Base-by-base conservation (phyloP, 768 basidiomycete genomes). In the Boletus coccyginus region DNA sequence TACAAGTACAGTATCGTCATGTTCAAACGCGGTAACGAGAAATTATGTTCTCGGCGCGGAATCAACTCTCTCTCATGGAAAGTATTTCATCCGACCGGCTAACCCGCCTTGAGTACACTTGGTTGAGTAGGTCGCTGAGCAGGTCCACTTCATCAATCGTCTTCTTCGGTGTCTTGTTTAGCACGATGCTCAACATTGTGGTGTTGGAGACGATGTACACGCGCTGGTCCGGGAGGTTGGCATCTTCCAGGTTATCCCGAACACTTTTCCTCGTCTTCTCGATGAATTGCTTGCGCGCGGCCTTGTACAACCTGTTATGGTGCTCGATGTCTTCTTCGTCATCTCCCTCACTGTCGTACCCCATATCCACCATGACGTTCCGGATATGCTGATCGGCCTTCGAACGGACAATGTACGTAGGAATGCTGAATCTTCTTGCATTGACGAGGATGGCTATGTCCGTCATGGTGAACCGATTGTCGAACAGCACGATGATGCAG, bases 131-230 rank as follows among this genome's bases (percentile, higher is more conserved):
- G 27, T 57, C 53, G 13, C 33, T 48, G 12, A 57, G 14, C 1
- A 57, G 19, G 17, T 55, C 53, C 4, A 43, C 46, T 9, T 57
- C 56, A n/a, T 57, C 53, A 7, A 57, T 57, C 17, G 33, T 11
- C 17, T 44, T 55, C 46, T 32, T 57, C 33, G 56, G 53, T 12
- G 19, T 33, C 56, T 27, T 56, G 9, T 48, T 56, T 35, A 24
- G 35, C 40, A 68, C 60, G 21, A 70, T 46, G 42, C 16, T 46
- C 32, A 55, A 33, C 31, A 70, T 32, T 21, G 58, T 52, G 29
- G 33, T 46, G 48, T 38, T 53, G 50, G 68, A 63, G 11, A 67
- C 52, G 21, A 69, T 60, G 36, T 69, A 69, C 12, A 69, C 68
- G 7, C 56, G 60, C 50, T 63, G 63, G 27, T 65, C 46, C 10